Evolutionary conservation across 257 asterid genomes (phyloP), one percentile per base, ranked within the genome.

Genomic region (Solanum chiquidenum): DNA sequence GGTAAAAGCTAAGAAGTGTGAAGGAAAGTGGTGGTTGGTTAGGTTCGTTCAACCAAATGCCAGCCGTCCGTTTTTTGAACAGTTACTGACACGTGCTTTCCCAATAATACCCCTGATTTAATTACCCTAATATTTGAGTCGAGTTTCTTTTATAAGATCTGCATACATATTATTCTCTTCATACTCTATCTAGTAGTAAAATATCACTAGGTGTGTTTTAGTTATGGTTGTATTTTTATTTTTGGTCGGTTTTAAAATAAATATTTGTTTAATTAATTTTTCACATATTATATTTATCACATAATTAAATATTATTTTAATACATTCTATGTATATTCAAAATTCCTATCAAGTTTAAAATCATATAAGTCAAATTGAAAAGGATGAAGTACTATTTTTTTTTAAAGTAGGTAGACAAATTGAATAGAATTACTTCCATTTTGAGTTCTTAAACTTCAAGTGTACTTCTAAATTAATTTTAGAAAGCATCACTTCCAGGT

Each of bases 31-130:
- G 94, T 90, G 85, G 96, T 93, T 91, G 95, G 97, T 93, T 93
- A 83, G 94, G 94, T 93, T 93, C 91, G 98, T 95, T 93, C 94
- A 93, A 93, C 98, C 88, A 93, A 92, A 91, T 89, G 90, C 87
- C 93, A 76, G 92, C 93, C 90, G 92, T 86, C 92, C 89, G 91
- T 90, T 91, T 90, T 91, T 74, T 29, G 73, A 20, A 52, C 86
- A 82, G 68, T 49, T 33, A 82, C 23, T 9, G 5, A 5, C 12
- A 13, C 3, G 27, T 27, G 14, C 14, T 49, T 86, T 88, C 34
- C 88, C 90, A 18, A 69, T 7, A 86, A 40, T 49, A 31, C 69
- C 90, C 88, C 86, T 33, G n/a, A 29, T 42, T 49, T 12, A 38
- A 33, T 3, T 23, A 6, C 25, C 25, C 25, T 52, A 52, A 16